Base-by-base conservation (phyloP, 371 early-diverging fungal species). In the Neoconidiobolus thromboides region DNA sequence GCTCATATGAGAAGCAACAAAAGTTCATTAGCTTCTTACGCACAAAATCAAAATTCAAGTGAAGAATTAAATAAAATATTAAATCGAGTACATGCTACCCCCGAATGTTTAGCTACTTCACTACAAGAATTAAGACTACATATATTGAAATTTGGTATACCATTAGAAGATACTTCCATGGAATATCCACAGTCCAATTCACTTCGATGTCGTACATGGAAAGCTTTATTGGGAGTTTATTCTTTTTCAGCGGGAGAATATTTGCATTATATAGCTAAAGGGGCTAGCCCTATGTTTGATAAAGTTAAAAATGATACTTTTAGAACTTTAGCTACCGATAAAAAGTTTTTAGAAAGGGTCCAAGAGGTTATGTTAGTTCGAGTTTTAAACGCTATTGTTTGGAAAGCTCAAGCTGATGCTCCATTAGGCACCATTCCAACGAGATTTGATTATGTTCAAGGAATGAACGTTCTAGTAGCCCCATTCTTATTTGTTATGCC, bases 391-490 rank as follows among this genome's bases (percentile, higher is more conserved):
- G 89, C 92, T 1, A 85, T 91, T 68, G 87, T 88, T 38, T 87
- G 91, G 79, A 76, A 73, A 38, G 63, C 63, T 54, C 1, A 68
- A 56, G 2, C 50, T 65, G 26, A 3, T 44, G 26, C 65, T 55
- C 6, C 62, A 60, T 1, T 43, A 59, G 39, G 65, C 12, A 1
- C 60, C 63, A 7, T 58, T 58, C 37, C 58, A 7, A 52, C 62
- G 48, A 66, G 72, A 41, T 82, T 87, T 58, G 76, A 87, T 10
- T 96, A 96, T 70, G 92, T 94, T 14, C 93, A 92, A 68, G 93
- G 94, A 48, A 92, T 93, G 91, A 96, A 93, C 70, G 89, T 89
- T 43, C 68, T 94, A 52, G 79, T 80, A 37, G 93, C 91, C n/a
- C 93, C 93, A 3, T 91, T 96, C 65, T 70, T 93, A 36, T 92